These are phyloP conservation scores for Candida yuanshanica DNA, from an alignment of 805 yeast species.

Conservation along the genomic window DNA sequence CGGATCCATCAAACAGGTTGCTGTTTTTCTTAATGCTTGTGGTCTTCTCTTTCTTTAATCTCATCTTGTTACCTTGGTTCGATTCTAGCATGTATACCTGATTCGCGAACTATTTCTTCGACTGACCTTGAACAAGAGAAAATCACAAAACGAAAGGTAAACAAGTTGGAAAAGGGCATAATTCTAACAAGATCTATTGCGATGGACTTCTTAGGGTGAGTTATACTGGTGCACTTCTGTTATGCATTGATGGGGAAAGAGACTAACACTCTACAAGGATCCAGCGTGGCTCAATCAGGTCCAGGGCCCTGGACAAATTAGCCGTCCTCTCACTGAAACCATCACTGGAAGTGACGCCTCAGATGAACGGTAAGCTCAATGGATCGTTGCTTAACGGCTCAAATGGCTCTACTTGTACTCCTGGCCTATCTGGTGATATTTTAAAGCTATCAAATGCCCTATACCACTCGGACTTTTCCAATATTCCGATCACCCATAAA, in stretches of 20 bases:
- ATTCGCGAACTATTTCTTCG: not conserved
- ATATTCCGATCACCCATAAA: constrained; percentile 31
- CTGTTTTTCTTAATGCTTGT: not conserved
- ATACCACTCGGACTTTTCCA: constrained; percentile 12
- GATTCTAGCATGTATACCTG: too few species aligned
- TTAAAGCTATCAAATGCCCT: constrained; percentile 16
- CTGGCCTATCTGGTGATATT: constrained; percentile 14
- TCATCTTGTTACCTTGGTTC: too few species aligned
- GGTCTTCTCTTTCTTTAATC: not conserved
- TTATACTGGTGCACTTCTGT: too few species aligned
- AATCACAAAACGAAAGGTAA: not conserved
- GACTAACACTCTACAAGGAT: constrained; percentile 15
- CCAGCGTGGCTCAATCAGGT: constrained; percentile 23
- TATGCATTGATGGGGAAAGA: too few species aligned
- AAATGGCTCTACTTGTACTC: constrained; percentile 1
- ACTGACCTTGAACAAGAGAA: not conserved
- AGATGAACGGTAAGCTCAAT: constrained; percentile 1
- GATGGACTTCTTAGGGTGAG: constrained; percentile 22
- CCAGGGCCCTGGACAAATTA: constrained; percentile 22
- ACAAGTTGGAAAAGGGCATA: not conserved
- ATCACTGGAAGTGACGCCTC: not conserved
- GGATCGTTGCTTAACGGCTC: constrained; percentile 7
- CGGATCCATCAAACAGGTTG: not conserved
- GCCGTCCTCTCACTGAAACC: constrained; percentile 16
- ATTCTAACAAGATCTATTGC: not conserved